Conservation (phyloP, 495 filamentous ascomycete genomes). For the Penicillium cinerascens region DNA sequence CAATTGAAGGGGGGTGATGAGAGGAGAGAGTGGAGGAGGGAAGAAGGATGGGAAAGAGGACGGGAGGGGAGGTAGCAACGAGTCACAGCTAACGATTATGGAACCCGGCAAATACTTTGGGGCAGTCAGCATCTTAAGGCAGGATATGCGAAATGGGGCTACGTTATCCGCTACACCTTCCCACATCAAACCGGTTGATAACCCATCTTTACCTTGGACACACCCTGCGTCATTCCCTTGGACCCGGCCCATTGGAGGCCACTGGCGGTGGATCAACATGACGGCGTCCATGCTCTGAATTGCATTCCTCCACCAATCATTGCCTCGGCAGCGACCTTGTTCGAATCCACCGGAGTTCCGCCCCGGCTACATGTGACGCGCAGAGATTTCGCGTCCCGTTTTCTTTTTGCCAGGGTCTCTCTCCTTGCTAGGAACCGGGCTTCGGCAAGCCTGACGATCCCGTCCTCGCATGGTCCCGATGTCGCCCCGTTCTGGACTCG, state of each 20-base stretch:
- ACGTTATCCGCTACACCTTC: constrained; percentile 21
- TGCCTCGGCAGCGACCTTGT: constrained; percentile 13
- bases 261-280: constrained; percentile 20
- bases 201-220: not conserved
- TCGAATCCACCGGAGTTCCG: constrained; percentile 1
- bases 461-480: not conserved
- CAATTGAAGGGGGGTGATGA: constrained; percentile 13
- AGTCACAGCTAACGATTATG: constrained; percentile 7
- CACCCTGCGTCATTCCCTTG: constrained; percentile 17
- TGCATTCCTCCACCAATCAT: constrained; percentile 38
- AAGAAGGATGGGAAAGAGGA: constrained; percentile 16
- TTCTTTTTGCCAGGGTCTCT: not conserved
- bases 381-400: constrained; percentile 26
- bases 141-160: constrained; percentile 12
- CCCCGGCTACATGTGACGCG: constrained; percentile 33
- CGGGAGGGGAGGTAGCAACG: constrained; percentile 13
- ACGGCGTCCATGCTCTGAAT: constrained; percentile 23
- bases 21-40: constrained; percentile 14
- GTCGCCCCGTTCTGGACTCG: not conserved
- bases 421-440: not conserved
- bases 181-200: constrained; percentile 5
- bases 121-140: constrained; percentile 6
- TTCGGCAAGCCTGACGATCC: not conserved
- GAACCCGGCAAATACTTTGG: not conserved
- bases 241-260: constrained; percentile 4